Evolutionary conservation across 129 eudicot genomes (phyloP).

Genomic region (Ambrosia trifida): DNA sequence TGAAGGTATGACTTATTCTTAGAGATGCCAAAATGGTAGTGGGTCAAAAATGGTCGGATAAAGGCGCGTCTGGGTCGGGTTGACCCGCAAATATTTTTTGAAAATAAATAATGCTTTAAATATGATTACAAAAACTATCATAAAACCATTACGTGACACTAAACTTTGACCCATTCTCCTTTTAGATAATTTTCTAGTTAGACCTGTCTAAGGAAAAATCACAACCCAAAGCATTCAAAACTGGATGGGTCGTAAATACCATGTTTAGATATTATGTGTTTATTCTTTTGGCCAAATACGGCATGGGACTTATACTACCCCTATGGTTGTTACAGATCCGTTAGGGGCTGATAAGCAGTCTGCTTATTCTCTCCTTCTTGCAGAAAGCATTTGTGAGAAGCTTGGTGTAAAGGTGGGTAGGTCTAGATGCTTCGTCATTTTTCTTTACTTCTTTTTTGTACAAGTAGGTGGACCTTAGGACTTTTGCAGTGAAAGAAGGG

Average conservation of each 20-base stretch:
- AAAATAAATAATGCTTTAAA: not conserved
- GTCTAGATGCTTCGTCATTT: constrained; percentile 1
- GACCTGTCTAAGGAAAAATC: not conserved
- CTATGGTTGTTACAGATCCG: constrained; percentile 54
- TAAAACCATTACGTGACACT: not conserved
- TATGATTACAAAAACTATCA: not conserved
- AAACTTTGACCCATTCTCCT: not conserved
- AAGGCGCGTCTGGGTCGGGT: no score
- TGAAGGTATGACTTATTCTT: constrained; percentile 56
- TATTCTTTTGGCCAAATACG: not conserved
- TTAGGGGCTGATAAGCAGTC: constrained; percentile 90
- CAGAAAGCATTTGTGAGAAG: constrained; percentile 80
- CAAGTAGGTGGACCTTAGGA: not conserved
- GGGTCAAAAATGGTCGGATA: not conserved
- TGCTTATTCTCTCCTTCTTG: constrained; percentile 91
- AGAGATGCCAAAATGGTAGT: not conserved
- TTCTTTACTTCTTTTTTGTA: not conserved
- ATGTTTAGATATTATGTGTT: not conserved
- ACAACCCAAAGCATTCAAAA: not conserved
- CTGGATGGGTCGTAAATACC: not conserved
- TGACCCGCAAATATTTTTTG: not conserved
- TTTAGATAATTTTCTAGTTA: not conserved
- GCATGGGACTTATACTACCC: constrained; percentile 14
- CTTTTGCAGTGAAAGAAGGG: not conserved
- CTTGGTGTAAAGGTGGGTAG: constrained; percentile 78